Evolutionary conservation across 164 flowering plant species (phyloP).

Genomic region (Vitis amurensis): DNA sequence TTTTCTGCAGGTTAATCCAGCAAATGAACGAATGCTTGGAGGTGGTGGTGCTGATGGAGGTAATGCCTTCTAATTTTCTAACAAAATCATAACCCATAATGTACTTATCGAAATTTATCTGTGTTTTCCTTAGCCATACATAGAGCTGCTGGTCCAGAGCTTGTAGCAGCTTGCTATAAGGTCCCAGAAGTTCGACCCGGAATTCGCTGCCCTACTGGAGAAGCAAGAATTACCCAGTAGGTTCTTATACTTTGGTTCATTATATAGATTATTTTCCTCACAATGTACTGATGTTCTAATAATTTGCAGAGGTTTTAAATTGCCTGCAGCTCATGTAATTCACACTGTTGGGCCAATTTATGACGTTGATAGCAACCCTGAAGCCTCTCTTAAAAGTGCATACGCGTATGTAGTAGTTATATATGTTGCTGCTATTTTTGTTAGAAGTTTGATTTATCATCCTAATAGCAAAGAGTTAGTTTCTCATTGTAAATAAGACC

Average conservation of each 20-base stretch:
- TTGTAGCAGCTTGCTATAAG: constrained; percentile 62
- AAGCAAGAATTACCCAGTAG: constrained; percentile 93
- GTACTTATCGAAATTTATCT: not conserved
- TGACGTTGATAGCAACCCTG: constrained; percentile 55
- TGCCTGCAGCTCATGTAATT: constrained; percentile 87
- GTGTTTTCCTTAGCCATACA: constrained; percentile 68
- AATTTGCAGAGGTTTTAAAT: constrained; percentile 70
- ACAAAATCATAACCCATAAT: too few species aligned
- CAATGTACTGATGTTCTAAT: constrained; percentile 7
- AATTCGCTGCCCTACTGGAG: constrained; percentile 91
- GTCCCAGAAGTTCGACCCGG: constrained; percentile 85
- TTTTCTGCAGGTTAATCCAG: constrained; percentile 78
- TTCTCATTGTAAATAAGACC: constrained; percentile 1
- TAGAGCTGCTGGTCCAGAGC: constrained; percentile 94
- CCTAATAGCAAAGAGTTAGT: too few species aligned
- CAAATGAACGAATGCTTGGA: constrained; percentile 91
- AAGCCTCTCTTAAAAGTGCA: constrained; percentile 61
- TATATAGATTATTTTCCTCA: not conserved
- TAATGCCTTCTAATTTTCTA: constrained; percentile 18
- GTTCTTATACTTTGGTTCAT: constrained; percentile 12
- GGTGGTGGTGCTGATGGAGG: constrained; percentile 99
- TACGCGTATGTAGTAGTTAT: constrained; percentile 49
- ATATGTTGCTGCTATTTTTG: not conserved
- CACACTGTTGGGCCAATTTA: constrained; percentile 96
- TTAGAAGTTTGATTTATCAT: not conserved